Percentiles rank a stretch among this genome's conserved stretches.
Evolutionary conservation across 2,329 filamentous ascomycete species (phyloP).

Genomic region (Epichloe baconii): DNA sequence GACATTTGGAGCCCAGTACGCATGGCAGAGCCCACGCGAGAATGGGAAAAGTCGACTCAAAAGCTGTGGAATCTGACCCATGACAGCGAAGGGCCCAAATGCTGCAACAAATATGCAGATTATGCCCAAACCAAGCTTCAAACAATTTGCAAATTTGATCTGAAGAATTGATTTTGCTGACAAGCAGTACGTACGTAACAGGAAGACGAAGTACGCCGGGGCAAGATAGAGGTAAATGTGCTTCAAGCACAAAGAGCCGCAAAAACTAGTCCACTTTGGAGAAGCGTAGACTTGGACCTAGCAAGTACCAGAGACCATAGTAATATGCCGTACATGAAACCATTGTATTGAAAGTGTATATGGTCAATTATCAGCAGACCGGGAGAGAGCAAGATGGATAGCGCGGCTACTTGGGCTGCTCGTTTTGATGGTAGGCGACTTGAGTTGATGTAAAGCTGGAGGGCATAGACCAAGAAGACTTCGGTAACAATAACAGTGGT

Average conservation of each 20-base stretch:
- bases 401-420: slow-evolving; percentile 70
- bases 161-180: slow-evolving; percentile 62
- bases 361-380: slow-evolving; percentile 95
- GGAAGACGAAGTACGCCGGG: slow-evolving; percentile 87
- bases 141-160: slow-evolving; percentile 62
- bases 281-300: slow-evolving; percentile 57
- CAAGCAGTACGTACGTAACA: slow-evolving; percentile 82
- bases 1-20: slow-evolving; percentile 95
- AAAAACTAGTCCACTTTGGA: slow-evolving; percentile 72
- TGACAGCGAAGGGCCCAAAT: slow-evolving; percentile 76
- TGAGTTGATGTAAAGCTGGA: slow-evolving; percentile 69
- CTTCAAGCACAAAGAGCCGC: slow-evolving; percentile 85
- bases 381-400: slow-evolving; percentile 83
- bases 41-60: slow-evolving; percentile 84
- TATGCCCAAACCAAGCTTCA: slow-evolving; percentile 72
- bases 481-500: slow-evolving; percentile 79
- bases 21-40: slow-evolving; percentile 84
- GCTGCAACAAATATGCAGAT: slow-evolving; percentile 60
- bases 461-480: slow-evolving; percentile 67
- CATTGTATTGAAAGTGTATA: slow-evolving; percentile 98
- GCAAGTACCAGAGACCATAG: slow-evolving; percentile 77
- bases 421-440: slow-evolving; percentile 52
- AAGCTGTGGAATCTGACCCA: slow-evolving; percentile 74
- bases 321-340: slow-evolving; percentile 84
- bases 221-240: slow-evolving; percentile 97